These are phyloP conservation scores for Pyrenophora seminiperda DNA, from an alignment of 2,329 filamentous ascomycete genomes.

Conservation along the genomic window DNA sequence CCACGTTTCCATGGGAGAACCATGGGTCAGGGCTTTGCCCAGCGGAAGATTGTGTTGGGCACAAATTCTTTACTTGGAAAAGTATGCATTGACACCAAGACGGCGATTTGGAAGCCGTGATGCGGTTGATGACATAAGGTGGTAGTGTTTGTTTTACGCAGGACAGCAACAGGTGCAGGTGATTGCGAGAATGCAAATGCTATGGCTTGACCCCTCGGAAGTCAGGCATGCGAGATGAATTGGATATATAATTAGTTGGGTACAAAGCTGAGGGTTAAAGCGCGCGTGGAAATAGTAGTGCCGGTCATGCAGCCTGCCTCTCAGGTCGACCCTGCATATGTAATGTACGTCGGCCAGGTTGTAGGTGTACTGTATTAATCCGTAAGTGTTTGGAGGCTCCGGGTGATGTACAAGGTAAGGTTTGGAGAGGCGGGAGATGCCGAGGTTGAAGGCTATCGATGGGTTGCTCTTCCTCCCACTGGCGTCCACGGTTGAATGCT, in stretches of 20 bases:
- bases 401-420: background rate
- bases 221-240: slow-evolving; percentile 1
- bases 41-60: background rate
- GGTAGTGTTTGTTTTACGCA: background rate
- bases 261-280: background rate
- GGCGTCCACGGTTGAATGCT: slow-evolving; percentile 1
- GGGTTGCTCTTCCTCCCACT: too few species aligned
- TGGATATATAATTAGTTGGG: slow-evolving; percentile 8
- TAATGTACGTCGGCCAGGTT: background rate
- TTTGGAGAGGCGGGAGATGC: background rate
- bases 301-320: slow-evolving; percentile 2
- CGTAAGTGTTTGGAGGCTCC: too few species aligned
- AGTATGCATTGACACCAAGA: slow-evolving; percentile 1
- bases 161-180: background rate
- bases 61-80: background rate
- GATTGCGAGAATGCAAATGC: background rate
- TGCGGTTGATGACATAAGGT: background rate
- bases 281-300: background rate
- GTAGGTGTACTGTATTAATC: too few species aligned
- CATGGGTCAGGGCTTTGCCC: background rate
- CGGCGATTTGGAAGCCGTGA: background rate
- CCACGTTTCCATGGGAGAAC: slow-evolving; percentile 4
- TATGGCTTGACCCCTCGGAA: background rate
- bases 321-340: slow-evolving; percentile 11
- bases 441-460: too few species aligned